Evolutionary conservation across 2,329 filamentous ascomycete species (phyloP).

Genomic region (Cyclaneusma minus): DNA sequence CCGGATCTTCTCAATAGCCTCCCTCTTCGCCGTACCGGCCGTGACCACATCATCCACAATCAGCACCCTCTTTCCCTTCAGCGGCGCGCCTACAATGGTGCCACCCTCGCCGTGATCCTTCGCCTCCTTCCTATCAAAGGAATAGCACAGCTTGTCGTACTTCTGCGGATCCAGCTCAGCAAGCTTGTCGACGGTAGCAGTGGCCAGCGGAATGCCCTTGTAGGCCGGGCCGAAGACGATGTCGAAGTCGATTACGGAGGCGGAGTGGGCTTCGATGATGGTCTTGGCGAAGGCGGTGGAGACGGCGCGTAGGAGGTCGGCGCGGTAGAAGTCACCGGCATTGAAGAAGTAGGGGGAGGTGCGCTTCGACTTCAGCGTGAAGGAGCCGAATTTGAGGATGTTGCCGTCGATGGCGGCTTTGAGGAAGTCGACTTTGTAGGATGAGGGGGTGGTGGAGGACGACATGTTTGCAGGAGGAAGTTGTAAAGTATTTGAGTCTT

Average conservation of each 20-base stretch:
- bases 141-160: slow-evolving; percentile 62
- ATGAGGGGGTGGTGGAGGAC: too few relatives aligned
- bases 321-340: slow-evolving; percentile 77
- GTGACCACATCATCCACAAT: slow-evolving; percentile 97
- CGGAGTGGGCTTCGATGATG: slow-evolving; percentile 30
- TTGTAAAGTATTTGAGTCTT: too few relatives aligned
- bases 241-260: slow-evolving; percentile 45
- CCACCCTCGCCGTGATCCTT: slow-evolving; percentile 95
- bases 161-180: slow-evolving; percentile 48
- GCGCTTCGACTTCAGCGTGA: slow-evolving; percentile 85
- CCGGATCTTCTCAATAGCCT: slow-evolving; percentile 48
- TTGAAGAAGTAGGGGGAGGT: slow-evolving; percentile 97
- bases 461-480: too few relatives aligned
- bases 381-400: slow-evolving; percentile 68
- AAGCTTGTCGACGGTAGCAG: slow-evolving; percentile 61
- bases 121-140: slow-evolving; percentile 90
- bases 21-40: slow-evolving; percentile 81
- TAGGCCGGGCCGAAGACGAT: slow-evolving; percentile 90
- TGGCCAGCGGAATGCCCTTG: slow-evolving; percentile 89
- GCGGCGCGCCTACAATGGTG: slow-evolving; percentile 71
- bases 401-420: slow-evolving; percentile 49
- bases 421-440: slow-evolving; percentile 62
- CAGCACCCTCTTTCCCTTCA: slow-evolving; percentile 73
- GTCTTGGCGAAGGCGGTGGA: slow-evolving; percentile 65
- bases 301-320: slow-evolving; percentile 61